Conservation (phyloP, 176 grass and related monocot species). For the Zea luxurians region DNA sequence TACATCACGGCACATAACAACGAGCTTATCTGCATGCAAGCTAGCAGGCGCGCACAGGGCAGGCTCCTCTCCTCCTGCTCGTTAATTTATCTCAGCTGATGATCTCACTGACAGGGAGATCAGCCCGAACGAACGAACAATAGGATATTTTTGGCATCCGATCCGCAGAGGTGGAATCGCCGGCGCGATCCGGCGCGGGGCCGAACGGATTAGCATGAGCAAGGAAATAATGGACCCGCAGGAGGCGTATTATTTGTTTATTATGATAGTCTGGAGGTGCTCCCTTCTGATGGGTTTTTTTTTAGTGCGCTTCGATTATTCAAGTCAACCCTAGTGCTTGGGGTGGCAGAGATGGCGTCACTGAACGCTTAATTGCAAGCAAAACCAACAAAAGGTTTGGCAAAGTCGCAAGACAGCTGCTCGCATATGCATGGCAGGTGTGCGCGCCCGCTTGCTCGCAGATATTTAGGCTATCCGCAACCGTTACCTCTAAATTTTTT, state of each 20-base stretch:
- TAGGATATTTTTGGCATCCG: neutral
- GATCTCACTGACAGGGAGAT: constrained; percentile 19
- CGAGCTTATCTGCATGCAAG: constrained; percentile 34
- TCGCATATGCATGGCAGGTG: neutral
- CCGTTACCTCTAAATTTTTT: too few relatives aligned
- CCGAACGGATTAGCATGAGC: constrained; percentile 27
- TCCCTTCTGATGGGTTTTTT: neutral
- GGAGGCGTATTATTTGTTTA: constrained; percentile 16
- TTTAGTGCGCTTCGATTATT: neutral
- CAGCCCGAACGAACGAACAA: neutral
- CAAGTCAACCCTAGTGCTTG: constrained; percentile 40
- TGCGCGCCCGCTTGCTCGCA: too few relatives aligned
- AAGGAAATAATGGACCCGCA: too few relatives aligned
- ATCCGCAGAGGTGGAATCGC: neutral
- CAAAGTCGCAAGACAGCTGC: neutral
- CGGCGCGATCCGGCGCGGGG: neutral
- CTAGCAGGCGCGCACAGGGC: neutral
- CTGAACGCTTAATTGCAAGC: neutral
- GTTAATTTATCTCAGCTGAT: constrained; percentile 28
- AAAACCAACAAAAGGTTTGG: too few relatives aligned
- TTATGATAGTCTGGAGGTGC: neutral
- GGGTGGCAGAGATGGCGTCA: constrained; percentile 36
- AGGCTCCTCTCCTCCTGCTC: neutral
- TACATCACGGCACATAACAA: neutral
- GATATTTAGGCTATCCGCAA: too few relatives aligned